A percentile compares a stretch with the other conserved stretches of the same genome.
Conservation (phyloP, 768 basidiomycete genomes). For the Sarcodon sp. region DNA sequence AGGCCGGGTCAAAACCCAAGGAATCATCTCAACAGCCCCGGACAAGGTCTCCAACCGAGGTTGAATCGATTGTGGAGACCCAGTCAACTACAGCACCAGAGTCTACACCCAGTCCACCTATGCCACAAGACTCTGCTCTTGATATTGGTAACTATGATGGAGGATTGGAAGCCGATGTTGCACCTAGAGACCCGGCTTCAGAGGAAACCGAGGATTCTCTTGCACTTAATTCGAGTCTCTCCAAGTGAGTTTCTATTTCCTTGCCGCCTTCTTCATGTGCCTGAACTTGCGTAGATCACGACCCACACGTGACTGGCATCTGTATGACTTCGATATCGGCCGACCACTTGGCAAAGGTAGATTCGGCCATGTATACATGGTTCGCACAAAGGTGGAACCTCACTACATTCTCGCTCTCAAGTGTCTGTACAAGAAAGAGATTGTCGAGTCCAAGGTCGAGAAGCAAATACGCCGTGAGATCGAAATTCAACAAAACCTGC, state of each 20-base stretch:
- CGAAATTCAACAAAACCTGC: slow-evolving; percentile 93
- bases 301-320: slow-evolving; percentile 76
- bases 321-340: slow-evolving; percentile 87
- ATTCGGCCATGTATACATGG: slow-evolving; percentile 98
- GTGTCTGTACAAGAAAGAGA: slow-evolving; percentile 93
- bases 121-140: slow-evolving; percentile 18
- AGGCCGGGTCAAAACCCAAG: not conserved
- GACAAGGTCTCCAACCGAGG: slow-evolving; percentile 3
- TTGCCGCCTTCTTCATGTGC: slow-evolving; percentile 6
- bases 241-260: slow-evolving; percentile 29
- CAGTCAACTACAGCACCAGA: slow-evolving; percentile 8
- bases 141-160: slow-evolving; percentile 93
- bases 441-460: slow-evolving; percentile 83
- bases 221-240: slow-evolving; percentile 74
- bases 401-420: slow-evolving; percentile 95
- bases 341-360: slow-evolving; percentile 97
- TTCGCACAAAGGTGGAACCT: slow-evolving; percentile 79
- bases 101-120: slow-evolving; percentile 8
- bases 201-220: slow-evolving; percentile 73
- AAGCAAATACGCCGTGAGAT: slow-evolving; percentile 97
- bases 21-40: slow-evolving; percentile 1
- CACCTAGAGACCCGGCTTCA: slow-evolving; percentile 50
- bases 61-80: slow-evolving; percentile 17
- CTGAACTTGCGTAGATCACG: slow-evolving; percentile 27
- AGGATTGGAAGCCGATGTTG: slow-evolving; percentile 84